These are phyloP conservation scores for Pseudofabraea citricarpa DNA, from an alignment of 2,329 filamentous ascomycete genomes.

Conservation along the genomic window DNA sequence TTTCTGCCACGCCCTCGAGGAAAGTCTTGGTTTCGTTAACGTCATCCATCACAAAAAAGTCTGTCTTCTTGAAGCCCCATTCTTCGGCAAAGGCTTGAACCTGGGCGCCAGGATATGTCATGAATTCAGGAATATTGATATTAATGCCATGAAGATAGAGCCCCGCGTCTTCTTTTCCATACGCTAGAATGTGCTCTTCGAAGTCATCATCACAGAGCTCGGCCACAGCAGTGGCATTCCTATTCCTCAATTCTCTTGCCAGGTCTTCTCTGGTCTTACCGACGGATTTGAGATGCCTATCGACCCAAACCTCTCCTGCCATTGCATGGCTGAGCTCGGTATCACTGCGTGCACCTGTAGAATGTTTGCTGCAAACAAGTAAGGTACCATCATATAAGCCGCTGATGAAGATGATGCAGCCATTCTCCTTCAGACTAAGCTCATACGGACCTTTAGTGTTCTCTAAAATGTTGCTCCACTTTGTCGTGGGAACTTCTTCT, in stretches of 20 bases:
- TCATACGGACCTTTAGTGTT: constrained; percentile 87
- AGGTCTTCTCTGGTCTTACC: constrained; percentile 78
- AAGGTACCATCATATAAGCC: constrained; percentile 85
- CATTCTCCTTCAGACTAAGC: constrained; percentile 95
- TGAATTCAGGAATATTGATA: constrained; percentile 87
- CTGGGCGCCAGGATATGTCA: constrained; percentile 75
- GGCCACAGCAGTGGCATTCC: constrained; percentile 91
- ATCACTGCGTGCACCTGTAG: constrained; percentile 76
- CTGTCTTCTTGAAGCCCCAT: constrained; percentile 92
- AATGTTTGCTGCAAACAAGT: constrained; percentile 98
- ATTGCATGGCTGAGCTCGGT: constrained; percentile 72
- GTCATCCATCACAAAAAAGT: constrained; percentile 72
- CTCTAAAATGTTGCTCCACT: constrained; percentile 73
- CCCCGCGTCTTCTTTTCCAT: constrained; percentile 75
- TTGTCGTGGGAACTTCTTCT: constrained; percentile 73
- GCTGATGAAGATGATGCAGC: constrained; percentile 98
- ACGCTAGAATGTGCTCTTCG: constrained; percentile 94
- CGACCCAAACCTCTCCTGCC: constrained; percentile 77
- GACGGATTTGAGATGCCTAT: constrained; percentile 70
- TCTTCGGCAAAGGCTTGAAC: constrained; percentile 85
- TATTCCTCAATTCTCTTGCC: constrained; percentile 65
- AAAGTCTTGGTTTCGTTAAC: constrained; percentile 72
- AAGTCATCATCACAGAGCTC: constrained; percentile 96
- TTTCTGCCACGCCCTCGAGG: constrained; percentile 79
- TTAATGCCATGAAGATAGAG: constrained; percentile 97